Evolutionary conservation across 306 rosid genomes (phyloP).

Genomic region (Canavalia ensiformis): DNA sequence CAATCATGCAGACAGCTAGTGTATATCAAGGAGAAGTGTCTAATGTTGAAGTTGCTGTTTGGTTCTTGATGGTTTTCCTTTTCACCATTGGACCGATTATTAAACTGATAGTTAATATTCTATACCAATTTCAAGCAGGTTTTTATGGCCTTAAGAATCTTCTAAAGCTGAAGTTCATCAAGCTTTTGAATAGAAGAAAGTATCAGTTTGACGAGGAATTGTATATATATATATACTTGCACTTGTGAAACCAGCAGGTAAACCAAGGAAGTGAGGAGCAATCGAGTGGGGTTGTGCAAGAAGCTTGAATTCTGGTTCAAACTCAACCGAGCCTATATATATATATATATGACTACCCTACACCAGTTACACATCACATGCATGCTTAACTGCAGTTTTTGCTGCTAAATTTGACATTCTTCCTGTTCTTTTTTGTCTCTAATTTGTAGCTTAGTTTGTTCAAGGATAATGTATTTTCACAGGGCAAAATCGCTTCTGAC

Average conservation of each 20-base stretch:
- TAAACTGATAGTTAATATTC: too few relatives aligned
- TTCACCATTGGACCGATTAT: too few relatives aligned
- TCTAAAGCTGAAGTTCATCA: too few relatives aligned
- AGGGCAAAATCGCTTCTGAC: slow-evolving; percentile 43
- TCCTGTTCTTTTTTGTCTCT: slow-evolving; percentile 12
- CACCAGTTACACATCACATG: slow-evolving; percentile 20
- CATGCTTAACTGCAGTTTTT: slow-evolving; percentile 18
- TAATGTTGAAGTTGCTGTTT: too few relatives aligned
- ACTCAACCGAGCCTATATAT: slow-evolving; percentile 26
- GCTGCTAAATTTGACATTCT: slow-evolving; percentile 19
- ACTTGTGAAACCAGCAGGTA: slow-evolving; percentile 48
- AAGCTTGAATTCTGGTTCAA: slow-evolving; percentile 72
- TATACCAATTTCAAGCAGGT: too few relatives aligned
- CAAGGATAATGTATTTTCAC: background rate
- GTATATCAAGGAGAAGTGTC: too few relatives aligned
- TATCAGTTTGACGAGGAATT: too few relatives aligned
- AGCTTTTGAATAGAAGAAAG: too few relatives aligned
- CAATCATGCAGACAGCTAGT: too few relatives aligned
- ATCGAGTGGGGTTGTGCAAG: slow-evolving; percentile 66
- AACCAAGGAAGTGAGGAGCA: slow-evolving; percentile 45
- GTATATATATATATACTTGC: slow-evolving; percentile 30
- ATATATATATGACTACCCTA: background rate
- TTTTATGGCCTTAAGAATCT: too few relatives aligned
- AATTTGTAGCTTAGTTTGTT: slow-evolving; percentile 32
- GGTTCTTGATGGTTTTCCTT: too few relatives aligned